Evolutionary conservation across 129 eudicot species (phyloP).

Genomic region (Smallanthus sonchifolius): DNA sequence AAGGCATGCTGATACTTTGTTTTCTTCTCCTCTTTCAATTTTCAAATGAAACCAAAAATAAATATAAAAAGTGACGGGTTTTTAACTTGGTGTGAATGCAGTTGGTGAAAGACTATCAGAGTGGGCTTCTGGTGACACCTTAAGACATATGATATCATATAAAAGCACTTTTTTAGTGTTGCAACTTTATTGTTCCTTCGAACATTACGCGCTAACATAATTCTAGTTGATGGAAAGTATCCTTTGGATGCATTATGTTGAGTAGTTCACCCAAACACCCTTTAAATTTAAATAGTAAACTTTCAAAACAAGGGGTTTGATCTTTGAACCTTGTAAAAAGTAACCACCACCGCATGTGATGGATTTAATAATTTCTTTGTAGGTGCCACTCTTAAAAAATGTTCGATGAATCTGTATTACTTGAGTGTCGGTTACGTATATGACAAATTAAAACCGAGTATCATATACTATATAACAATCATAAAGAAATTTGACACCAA

Average conservation of each 20-base stretch:
- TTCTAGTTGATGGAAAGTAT: constrained; percentile 9
- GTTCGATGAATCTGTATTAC: too few relatives aligned
- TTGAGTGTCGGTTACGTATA: too few relatives aligned
- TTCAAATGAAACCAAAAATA: neutral
- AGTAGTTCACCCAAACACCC: neutral
- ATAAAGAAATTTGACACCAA: too few relatives aligned
- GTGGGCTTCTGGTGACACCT: constrained; percentile 93
- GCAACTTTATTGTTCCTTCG: neutral
- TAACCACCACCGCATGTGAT: too few relatives aligned
- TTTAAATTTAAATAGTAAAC: neutral
- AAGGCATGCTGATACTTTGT: constrained; percentile 42
- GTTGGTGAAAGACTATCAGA: constrained; percentile 90
- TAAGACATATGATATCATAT: constrained; percentile 57
- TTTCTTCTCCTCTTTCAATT: neutral
- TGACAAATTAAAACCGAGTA: too few relatives aligned
- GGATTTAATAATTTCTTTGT: too few relatives aligned
- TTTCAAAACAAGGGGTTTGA: neutral
- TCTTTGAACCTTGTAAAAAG: too few relatives aligned
- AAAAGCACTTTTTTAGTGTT: neutral
- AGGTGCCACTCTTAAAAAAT: too few relatives aligned
- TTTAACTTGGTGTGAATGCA: constrained; percentile 29
- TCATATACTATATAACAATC: too few relatives aligned
- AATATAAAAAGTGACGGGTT: too few relatives aligned
- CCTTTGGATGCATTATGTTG: neutral
- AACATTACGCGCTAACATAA: neutral